Evolutionary conservation across 163 green algal species (phyloP), one percentile per base, ranked within the genome.

Genomic region (Scenedesmus sp.): DNA sequence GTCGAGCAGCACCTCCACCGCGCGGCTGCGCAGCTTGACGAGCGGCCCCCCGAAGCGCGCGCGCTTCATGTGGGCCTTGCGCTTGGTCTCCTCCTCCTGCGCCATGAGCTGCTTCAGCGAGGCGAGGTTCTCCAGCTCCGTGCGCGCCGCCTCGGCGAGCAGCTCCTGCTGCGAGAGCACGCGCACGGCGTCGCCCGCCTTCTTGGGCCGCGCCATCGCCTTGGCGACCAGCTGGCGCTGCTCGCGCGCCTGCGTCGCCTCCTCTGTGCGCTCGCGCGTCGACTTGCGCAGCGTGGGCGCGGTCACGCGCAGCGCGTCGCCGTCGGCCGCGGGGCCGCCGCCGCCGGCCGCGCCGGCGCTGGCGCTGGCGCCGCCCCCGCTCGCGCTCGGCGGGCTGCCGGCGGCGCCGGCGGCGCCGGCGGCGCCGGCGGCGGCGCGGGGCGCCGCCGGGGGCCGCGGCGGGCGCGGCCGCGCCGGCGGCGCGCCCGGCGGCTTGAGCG

Each of bases 91-190:
- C 84, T 97, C 94, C 84, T 86, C 83, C 70, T 74, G 74, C 4
- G 66, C 84, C 29, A 91, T 48, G 76, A 93, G 57, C 72, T 81
- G 53, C 72, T 90, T 85, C 33, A 96, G 81, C 1, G 82, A 90
- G 24, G 75, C 64, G 15, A 89, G 80, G 84, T 98, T 98, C 3
- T 94, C 87, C 5, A 97, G 79, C 75, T 97, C 94, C n/a, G 92
- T 98, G 17, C 88, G 70, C 11, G 93, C 92, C 1, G 93, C 92
- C 80, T 98, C 94, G 9, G 87, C 88, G 33, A 98, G 86, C 77
- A 98, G 74, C 85, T 98, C 93, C 33, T 90, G 89, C 84, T 97
- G 92, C 0, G 84, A 85, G 69, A 89, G 47, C n/a, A 84, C 84
- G 18, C 70, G 60, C 75, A 67, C 84, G n/a, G n/a, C n/a, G 18